A percentile compares a stretch with the other conserved stretches of the same genome.
Evolutionary conservation across 164 flowering plant species (phyloP).

Genomic region (Taxillus chinensis): DNA sequence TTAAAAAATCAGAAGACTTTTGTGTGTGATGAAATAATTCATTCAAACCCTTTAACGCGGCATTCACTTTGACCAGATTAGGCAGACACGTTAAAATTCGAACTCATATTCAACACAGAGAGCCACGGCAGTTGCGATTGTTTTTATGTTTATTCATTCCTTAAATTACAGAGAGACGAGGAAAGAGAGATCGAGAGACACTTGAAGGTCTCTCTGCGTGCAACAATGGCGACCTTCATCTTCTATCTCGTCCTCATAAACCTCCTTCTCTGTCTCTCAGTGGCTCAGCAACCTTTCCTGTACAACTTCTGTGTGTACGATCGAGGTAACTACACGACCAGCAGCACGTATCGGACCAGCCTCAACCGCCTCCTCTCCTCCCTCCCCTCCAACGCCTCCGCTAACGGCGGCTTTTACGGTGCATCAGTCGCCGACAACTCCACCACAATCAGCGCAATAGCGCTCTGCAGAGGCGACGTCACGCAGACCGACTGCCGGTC

Average conservation of each 20-base stretch:
- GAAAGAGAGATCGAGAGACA: too few relatives aligned
- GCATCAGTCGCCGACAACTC: not conserved
- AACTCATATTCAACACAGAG: too few relatives aligned
- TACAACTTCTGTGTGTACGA: not conserved
- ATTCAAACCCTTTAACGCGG: too few relatives aligned
- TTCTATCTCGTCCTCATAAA: not conserved
- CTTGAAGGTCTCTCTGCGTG: too few relatives aligned
- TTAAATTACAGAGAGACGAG: too few relatives aligned
- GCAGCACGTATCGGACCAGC: not conserved
- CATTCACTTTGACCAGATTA: too few relatives aligned
- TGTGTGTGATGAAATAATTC: too few relatives aligned
- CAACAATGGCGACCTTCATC: too few relatives aligned
- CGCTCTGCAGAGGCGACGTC: conserved; percentile 4
- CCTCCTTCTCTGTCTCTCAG: not conserved
- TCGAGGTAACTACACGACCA: not conserved
- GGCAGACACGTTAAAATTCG: too few relatives aligned
- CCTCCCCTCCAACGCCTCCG: conserved; percentile 1
- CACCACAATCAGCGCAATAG: not conserved
- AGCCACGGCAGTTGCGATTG: too few relatives aligned
- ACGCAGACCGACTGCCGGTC: not conserved
- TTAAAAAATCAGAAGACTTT: too few relatives aligned
- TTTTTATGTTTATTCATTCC: too few relatives aligned
- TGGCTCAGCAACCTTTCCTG: not conserved
- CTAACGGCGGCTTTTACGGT: not conserved
- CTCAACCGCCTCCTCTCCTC: not conserved